Conservation (phyloP, 2,329 filamentous ascomycete genomes). For the Ustilaginoidea virens region DNA sequence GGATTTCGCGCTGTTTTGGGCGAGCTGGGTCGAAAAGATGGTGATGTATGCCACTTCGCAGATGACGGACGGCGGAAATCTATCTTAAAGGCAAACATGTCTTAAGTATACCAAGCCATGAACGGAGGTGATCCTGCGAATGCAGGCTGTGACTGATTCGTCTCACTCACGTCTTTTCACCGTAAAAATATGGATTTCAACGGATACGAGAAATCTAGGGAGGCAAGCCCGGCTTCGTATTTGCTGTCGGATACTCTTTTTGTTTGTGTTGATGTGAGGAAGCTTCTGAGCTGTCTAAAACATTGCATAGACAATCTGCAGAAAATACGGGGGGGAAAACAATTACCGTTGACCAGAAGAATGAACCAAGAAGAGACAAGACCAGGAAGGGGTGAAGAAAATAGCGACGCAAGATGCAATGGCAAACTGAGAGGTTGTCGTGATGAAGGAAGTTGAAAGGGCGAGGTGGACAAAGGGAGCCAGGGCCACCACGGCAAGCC, state of each 20-base stretch:
- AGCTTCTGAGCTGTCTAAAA: constrained; percentile 20
- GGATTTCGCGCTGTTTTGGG: too few relatives aligned
- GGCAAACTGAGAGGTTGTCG: constrained; percentile 12
- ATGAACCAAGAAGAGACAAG: constrained; percentile 23
- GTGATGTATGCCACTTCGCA: not conserved
- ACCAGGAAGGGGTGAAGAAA: constrained; percentile 10
- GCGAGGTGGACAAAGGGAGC: constrained; percentile 29
- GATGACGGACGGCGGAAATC: too few relatives aligned
- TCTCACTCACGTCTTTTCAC: too few relatives aligned
- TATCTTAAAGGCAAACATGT: too few relatives aligned
- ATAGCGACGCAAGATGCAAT: constrained; percentile 11
- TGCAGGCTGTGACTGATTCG: too few relatives aligned
- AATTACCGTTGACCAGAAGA: constrained; percentile 24
- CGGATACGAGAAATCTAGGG: not conserved
- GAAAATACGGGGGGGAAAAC: constrained; percentile 8
- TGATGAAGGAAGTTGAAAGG: constrained; percentile 16
- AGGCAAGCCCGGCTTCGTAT: not conserved
- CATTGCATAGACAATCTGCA: constrained; percentile 21
- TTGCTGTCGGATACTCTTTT: constrained; percentile 1
- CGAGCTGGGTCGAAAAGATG: not conserved
- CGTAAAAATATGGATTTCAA: not conserved
- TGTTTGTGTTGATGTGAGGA: not conserved
- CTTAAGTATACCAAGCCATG: too few relatives aligned
- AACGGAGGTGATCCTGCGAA: too few relatives aligned
- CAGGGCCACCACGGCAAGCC: too few relatives aligned